Base-by-base conservation (phyloP, 2,329 filamentous ascomycete genomes). In the Biscogniauxia sp. region DNA sequence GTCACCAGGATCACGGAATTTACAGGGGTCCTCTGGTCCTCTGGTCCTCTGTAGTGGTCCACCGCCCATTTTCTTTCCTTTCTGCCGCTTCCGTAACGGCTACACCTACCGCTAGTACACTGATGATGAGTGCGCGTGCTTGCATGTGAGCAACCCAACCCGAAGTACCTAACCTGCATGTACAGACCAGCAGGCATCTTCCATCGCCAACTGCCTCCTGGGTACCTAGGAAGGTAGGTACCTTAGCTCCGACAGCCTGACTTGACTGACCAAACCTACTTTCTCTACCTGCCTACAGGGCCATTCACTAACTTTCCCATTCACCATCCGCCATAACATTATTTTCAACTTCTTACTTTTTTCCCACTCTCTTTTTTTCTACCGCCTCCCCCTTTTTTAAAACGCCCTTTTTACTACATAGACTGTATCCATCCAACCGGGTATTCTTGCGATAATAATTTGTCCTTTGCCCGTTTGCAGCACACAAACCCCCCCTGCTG, bases 251-350 rank as follows among this genome's bases (percentile, higher is more conserved):
- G 37, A 45, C 37, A n/a, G 37, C 37, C 32, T 17, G 37, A 45
- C 37, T 45, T 45, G 11, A 32, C 37, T 45, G 5, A n/a, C 37
- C 37, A 45, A 45, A 45, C 37, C 37, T 45, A 45, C 37, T 13
- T 45, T n/a, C 37, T 32, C 19, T 26, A n/a, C 2, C 9, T 32
- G 9, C 28, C 28, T 32, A 32, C 28, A 9, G 23, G 23, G 56
- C 58, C 49, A 45, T 45, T 59, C 53, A 55, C 59, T 57, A 53
- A 51, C 49, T 23, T 56, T 57, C 56, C 9, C 53, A 58, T 52
- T 49, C 56, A 57, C 58, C 28, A 50, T 56, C 62, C 59, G 23
- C 52, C 53, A 56, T 5, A 45, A 51, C 26, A 50, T n/a, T 54
- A 20, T 23, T 52, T 20, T 23, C 52, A 53, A 53, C 52, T 53